These are phyloP conservation scores for Dicorynia guianensis DNA, from an alignment of 306 rosid genomes.

Conservation along the genomic window DNA sequence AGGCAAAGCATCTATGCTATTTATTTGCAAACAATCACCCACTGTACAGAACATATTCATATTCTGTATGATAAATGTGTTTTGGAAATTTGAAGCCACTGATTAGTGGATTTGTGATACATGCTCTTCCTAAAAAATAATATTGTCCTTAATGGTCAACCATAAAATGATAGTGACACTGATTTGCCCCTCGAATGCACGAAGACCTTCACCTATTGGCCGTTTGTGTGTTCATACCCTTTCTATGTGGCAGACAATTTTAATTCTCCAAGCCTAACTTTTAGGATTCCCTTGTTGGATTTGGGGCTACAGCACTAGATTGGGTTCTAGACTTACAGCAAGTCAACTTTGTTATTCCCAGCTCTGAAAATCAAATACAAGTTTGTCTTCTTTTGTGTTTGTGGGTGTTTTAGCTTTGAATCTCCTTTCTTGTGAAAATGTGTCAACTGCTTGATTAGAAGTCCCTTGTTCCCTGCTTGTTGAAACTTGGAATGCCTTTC, in stretches of 20 bases:
- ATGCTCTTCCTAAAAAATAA: slow-evolving; percentile 4
- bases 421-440: background rate
- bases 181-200: slow-evolving; percentile 7
- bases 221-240: background rate
- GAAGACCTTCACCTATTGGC: slow-evolving; percentile 17
- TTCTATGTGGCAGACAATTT: background rate
- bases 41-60: too few species aligned
- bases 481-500: too few species aligned
- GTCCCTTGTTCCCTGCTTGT: too few species aligned
- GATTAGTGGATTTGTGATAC: slow-evolving; percentile 20
- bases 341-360: background rate
- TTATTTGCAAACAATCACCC: too few species aligned
- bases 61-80: too few species aligned
- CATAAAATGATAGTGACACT: background rate
- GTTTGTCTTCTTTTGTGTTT: background rate
- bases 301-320: slow-evolving; percentile 4
- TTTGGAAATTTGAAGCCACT: slow-evolving; percentile 34
- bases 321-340: background rate
- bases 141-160: background rate
- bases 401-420: slow-evolving; percentile 15
- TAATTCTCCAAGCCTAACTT: slow-evolving; percentile 6
- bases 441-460: too few species aligned
- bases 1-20: too few species aligned
- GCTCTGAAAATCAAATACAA: background rate
- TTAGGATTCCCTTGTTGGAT: background rate